Base-by-base conservation (phyloP, 2,329 filamentous ascomycete species). In the Emmonsia crescens region DNA sequence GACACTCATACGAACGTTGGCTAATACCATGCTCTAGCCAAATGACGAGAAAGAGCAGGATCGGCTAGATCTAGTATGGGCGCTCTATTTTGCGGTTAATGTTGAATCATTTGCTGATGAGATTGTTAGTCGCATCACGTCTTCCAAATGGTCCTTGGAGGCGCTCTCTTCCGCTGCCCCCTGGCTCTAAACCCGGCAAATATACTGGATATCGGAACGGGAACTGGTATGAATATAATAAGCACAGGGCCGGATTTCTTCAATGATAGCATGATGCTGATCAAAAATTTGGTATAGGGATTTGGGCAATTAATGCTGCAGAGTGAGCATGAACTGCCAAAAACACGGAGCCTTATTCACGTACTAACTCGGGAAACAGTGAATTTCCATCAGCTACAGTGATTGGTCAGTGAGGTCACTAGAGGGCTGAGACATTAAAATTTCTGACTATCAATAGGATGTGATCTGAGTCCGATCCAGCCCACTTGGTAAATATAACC, bases 391-490 rank as follows among this genome's bases (percentile, higher is more conserved):
- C 49, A 52, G 49, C 49, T 52, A 16, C 24, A 52, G 49, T 33
- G 14, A 52, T 31, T 14, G 49, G 49, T 52, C 12, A n/a, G 49
- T 52, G 29, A 19, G 2, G 19, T 31, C 49, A 19, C 44, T n/a
- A 19, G 3, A 24, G 10, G 44, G 44, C n/a, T n/a, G 10, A 48
- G 44, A n/a, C 21, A 48, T n/a, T n/a, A 48, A 9, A 48, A 24
- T 24, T 24, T 48, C n/a, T 48, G 44, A 48, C 44, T 1, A 24
- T 48, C 19, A 48, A 9, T 48, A 48, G 44, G 44, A 12, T 58
- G 40, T 6, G 74, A 76, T 60, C 68, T 76, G 5, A 72, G 68
- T 58, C 73, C 75, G 19, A 77, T 75, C 14, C 76, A 76, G 59
- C 73, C 74, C 1, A 66, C 59, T 6, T 69, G 70, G 56, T 58